Percentiles rank a stretch among this genome's conserved stretches.
Evolutionary conservation across 441 rosid genomes (phyloP).

Genomic region (Macaranga tanarius): DNA sequence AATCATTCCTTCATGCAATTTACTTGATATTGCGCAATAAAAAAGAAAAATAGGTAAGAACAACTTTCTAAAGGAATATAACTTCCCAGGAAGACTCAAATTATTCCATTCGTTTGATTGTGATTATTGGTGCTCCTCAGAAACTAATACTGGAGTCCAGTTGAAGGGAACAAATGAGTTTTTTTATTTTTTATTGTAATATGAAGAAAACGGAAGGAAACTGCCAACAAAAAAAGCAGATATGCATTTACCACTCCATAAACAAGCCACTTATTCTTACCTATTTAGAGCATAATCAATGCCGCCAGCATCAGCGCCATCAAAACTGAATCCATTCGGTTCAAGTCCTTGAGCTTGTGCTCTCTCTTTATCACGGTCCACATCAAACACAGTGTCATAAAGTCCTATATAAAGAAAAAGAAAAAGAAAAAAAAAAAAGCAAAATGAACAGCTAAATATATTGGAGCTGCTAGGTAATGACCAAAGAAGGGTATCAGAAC

Average conservation of each 20-base stretch:
- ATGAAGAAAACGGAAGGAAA: not conserved
- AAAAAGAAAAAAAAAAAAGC: too few relatives aligned
- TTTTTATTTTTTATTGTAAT: not conserved
- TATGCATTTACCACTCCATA: not conserved
- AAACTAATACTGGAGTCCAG: not conserved
- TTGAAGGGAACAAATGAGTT: not conserved
- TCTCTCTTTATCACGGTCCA: slow-evolving; percentile 85
- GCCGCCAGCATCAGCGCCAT: slow-evolving; percentile 83
- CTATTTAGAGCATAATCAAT: slow-evolving; percentile 87
- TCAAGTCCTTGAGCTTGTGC: slow-evolving; percentile 80
- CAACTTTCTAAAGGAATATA: not conserved
- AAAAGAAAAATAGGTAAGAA: not conserved
- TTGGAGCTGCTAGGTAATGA: not conserved
- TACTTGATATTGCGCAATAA: not conserved
- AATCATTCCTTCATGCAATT: too few relatives aligned
- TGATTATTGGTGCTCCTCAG: not conserved
- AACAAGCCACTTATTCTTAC: slow-evolving; percentile 32
- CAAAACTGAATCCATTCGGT: slow-evolving; percentile 89
- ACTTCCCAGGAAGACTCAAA: not conserved
- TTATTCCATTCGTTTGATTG: not conserved
- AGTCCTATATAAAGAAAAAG: slow-evolving; percentile 59
- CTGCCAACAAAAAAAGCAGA: not conserved
- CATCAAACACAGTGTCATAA: slow-evolving; percentile 89
- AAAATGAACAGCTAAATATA: slow-evolving; percentile 22
- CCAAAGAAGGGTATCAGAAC: not conserved